Evolutionary conservation across 2,329 filamentous ascomycete species (phyloP).

Genomic region (Dryadomyces quercus-mongolicae): DNA sequence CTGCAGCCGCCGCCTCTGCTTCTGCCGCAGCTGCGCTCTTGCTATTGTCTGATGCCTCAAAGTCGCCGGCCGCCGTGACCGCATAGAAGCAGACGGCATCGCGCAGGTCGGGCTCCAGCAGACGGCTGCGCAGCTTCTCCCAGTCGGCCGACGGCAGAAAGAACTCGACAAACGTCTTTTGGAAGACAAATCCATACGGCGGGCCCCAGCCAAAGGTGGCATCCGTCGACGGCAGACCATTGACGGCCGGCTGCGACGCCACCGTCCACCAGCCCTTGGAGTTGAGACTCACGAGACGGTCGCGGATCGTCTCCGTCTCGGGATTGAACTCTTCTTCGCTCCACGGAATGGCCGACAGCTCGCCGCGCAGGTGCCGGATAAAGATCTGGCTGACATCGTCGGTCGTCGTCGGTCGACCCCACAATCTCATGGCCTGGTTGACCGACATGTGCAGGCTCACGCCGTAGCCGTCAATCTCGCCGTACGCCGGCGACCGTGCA

Average conservation of each 20-base stretch:
- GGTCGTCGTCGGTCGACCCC: slow-evolving; percentile 62
- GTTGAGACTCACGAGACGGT: slow-evolving; percentile 66
- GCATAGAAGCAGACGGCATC: slow-evolving; percentile 80
- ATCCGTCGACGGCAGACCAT: slow-evolving; percentile 67
- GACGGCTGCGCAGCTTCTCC: slow-evolving; percentile 48
- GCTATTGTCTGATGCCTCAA: slow-evolving; percentile 52
- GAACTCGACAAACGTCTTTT: slow-evolving; percentile 96
- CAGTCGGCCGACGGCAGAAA: slow-evolving; percentile 72
- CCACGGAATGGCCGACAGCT: slow-evolving; percentile 78
- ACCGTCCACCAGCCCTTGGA: slow-evolving; percentile 87
- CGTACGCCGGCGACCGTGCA: slow-evolving; percentile 88
- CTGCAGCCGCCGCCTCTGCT: no score
- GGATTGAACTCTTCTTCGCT: slow-evolving; percentile 78
- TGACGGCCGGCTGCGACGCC: slow-evolving; percentile 87
- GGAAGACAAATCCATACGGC: slow-evolving; percentile 85
- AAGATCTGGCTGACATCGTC: slow-evolving; percentile 74
- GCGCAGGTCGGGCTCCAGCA: slow-evolving; percentile 43
- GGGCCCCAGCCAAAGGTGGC: slow-evolving; percentile 88
- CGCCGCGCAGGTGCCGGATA: slow-evolving; percentile 65
- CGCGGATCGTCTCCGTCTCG: slow-evolving; percentile 72
- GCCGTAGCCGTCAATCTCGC: slow-evolving; percentile 89
- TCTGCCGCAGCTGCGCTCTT: slow-evolving; percentile 19
- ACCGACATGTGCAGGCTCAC: slow-evolving; percentile 87
- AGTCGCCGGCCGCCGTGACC: slow-evolving; percentile 65
- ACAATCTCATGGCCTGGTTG: slow-evolving; percentile 70